A percentile compares a stretch with the other conserved stretches of the same genome.
These are phyloP conservation scores for Fistulina hepatica DNA, from an alignment of 1,284 basidiomycete genomes.

Conservation along the genomic window DNA sequence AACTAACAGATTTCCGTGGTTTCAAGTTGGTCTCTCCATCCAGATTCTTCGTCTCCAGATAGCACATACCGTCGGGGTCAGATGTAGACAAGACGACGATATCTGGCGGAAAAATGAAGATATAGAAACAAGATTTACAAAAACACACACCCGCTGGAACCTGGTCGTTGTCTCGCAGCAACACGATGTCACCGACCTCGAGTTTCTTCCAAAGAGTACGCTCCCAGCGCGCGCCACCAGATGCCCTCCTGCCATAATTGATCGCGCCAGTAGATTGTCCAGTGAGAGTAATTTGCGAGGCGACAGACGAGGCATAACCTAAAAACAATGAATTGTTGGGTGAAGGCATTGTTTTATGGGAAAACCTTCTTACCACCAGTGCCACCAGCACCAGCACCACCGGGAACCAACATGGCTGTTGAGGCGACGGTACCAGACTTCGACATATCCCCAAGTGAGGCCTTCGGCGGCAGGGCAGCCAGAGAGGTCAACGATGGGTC, in stretches of 20 bases:
- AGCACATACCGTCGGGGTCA: slow-evolving; percentile 77
- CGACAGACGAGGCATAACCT: too few species aligned
- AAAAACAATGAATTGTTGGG: too few species aligned
- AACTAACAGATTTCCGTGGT: slow-evolving; percentile 67
- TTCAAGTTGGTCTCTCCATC: slow-evolving; percentile 98
- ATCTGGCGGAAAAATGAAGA: slow-evolving; percentile 68
- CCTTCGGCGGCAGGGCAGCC: slow-evolving; percentile 21
- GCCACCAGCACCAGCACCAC: too few species aligned
- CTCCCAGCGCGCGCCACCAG: slow-evolving; percentile 82
- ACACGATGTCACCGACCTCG: slow-evolving; percentile 92
- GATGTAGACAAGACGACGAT: slow-evolving; percentile 84
- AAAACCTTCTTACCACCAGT: too few species aligned
- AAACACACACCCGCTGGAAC: too few species aligned
- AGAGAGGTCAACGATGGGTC: slow-evolving; percentile 27
- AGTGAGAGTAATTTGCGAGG: too few species aligned
- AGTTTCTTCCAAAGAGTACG: slow-evolving; percentile 98
- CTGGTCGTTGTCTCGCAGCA: slow-evolving; percentile 89
- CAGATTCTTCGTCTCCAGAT: slow-evolving; percentile 90
- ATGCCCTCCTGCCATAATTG: slow-evolving; percentile 60
- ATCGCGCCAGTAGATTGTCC: slow-evolving; percentile 78
- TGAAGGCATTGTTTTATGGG: too few species aligned
- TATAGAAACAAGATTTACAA: too few species aligned
- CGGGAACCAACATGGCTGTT: too few species aligned
- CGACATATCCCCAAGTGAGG: too few species aligned
- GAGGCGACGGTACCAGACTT: too few species aligned